These are phyloP conservation scores for Pleurostoma richardsiae DNA, from an alignment of 2,329 filamentous ascomycete genomes.

Conservation along the genomic window DNA sequence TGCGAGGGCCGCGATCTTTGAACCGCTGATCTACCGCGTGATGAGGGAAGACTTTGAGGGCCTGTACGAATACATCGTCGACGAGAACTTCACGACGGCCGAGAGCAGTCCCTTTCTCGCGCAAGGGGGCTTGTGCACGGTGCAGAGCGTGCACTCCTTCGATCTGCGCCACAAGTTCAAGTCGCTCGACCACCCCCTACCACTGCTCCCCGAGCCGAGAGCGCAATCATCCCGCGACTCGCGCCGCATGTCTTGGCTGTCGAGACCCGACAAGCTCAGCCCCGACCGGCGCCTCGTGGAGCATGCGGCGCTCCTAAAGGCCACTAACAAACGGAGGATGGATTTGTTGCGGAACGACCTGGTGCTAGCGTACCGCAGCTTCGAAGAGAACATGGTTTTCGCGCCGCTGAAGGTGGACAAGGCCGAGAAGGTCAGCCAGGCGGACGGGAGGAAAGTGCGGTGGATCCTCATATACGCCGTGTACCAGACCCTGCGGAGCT, in stretches of 20 bases:
- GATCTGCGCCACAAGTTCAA: constrained; percentile 55
- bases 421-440: constrained; percentile 49
- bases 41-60: constrained; percentile 68
- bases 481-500: constrained; percentile 66
- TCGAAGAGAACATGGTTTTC: constrained; percentile 57
- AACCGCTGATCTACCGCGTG: constrained; percentile 50
- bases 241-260: constrained; percentile 31
- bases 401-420: constrained; percentile 49
- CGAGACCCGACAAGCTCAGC: constrained; percentile 32
- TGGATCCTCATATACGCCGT: constrained; percentile 74
- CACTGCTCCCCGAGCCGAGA: constrained; percentile 53
- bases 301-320: constrained; percentile 46
- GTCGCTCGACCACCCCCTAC: constrained; percentile 60
- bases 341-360: constrained; percentile 44
- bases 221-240: constrained; percentile 4
- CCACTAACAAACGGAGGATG: constrained; percentile 37
- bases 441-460: constrained; percentile 69
- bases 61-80: constrained; percentile 67
- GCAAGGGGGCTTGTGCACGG: constrained; percentile 63
- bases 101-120: constrained; percentile 47
- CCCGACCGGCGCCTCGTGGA: constrained; percentile 42
- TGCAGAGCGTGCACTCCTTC: constrained; percentile 64
- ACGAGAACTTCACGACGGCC: constrained; percentile 46
- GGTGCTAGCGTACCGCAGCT: constrained; percentile 63
- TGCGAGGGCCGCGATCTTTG: constrained; percentile 40